These are phyloP conservation scores for Trametes villosa DNA, from an alignment of 768 basidiomycete genomes.

Conservation along the genomic window DNA sequence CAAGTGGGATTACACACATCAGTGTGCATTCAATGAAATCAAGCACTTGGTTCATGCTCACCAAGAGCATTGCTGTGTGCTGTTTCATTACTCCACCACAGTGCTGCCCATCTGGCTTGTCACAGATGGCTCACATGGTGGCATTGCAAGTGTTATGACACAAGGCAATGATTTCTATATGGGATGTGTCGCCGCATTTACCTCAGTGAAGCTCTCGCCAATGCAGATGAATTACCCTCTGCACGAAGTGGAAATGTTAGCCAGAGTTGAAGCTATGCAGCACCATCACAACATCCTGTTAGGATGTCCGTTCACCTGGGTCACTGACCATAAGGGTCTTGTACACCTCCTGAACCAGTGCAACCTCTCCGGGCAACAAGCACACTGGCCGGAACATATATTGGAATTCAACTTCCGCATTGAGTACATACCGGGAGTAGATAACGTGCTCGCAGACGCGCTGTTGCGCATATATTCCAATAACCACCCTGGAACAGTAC, in stretches of 20 bases:
- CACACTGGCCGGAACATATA: conserved; percentile 34
- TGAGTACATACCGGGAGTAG: conserved; percentile 33
- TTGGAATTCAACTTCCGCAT: conserved; percentile 38
- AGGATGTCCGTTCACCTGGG: conserved; percentile 29
- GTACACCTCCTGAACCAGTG: conserved; percentile 28
- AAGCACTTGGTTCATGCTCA: conserved; percentile 17
- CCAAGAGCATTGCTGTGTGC: conserved; percentile 24
- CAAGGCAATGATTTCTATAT: conserved; percentile 29
- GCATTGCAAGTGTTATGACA: conserved; percentile 24
- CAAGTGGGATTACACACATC: conserved; percentile 36
- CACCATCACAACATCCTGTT: conserved; percentile 34
- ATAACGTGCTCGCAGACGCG: conserved; percentile 35
- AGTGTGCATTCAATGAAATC: conserved; percentile 38
- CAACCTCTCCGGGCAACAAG: conserved; percentile 32
- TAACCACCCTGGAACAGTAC: conserved; percentile 27
- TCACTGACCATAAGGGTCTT: conserved; percentile 36
- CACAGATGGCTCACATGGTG: conserved; percentile 30
- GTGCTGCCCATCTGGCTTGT: conserved; percentile 30
- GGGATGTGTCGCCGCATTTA: conserved; percentile 30
- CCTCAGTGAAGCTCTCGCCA: conserved; percentile 32
- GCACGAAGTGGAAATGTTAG: conserved; percentile 43
- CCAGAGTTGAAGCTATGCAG: conserved; percentile 43
- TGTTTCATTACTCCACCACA: conserved; percentile 30
- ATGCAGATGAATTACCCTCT: conserved; percentile 42
- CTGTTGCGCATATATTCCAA: conserved; percentile 24